Evolutionary conservation across 1,139 yeast species (phyloP), one percentile per base, ranked within the genome.

Genomic region (Zygosaccharomyces pseudobailii): DNA sequence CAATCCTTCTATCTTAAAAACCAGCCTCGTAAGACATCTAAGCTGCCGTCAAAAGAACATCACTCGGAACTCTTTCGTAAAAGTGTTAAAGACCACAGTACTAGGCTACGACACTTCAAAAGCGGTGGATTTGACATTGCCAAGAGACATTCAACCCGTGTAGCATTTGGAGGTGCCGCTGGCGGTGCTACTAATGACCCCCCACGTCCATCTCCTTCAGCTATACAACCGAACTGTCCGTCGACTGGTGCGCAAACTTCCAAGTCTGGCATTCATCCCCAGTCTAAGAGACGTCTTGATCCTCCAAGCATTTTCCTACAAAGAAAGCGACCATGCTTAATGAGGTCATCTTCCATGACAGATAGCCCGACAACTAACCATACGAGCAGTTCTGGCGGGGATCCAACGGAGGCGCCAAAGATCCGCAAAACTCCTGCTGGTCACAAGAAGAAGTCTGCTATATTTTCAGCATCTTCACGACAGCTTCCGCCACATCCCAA

Each of bases 111-210:
- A 40, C 60, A 57, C 27, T 59, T 60, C 47, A 55, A 53, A 31
- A 53, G 51, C 24, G 59, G 55, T 9, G 58, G 57, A 6, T 56
- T 49, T 36, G 57, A 52, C 36, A 43, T 46, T 33, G 43, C 42
- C 33, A 52, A 51, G 36, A 40, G 57, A 31, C 54, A 50, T 13
- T 49, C 56, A 8, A 53, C 53, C 10, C 48, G 65, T 23, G 57
- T 59, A 9, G 65, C 65, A 19, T 60, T 60, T 50, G 62, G 63
- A 4, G 64, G 64, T 2, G 51, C 51, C 21, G 59, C 55, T 3
- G 54, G 56, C 28, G 43, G 45, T 24, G 40, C 13, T 9, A 19
- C 42, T 8, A 32, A 17, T 43, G 35, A 9, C 10, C 6, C 19
- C 19, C 52, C 51, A 2, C 46, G 49, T 20, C 45, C 22, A 27